Evolutionary conservation across 371 early-diverging fungal genomes (phyloP).

Genomic region (Actinomucor elegans): DNA sequence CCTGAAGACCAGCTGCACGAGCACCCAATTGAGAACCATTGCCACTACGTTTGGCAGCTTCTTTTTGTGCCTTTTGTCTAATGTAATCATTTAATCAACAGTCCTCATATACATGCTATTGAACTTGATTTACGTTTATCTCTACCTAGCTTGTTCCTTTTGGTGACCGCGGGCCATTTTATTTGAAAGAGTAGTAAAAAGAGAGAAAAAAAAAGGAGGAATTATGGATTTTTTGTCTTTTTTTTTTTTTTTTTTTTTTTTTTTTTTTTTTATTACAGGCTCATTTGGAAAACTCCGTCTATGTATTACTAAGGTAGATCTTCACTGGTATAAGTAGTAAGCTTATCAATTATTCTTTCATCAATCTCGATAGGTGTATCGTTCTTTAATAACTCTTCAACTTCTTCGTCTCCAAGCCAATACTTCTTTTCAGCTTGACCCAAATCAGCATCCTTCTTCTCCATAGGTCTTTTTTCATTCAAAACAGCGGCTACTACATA

Average conservation of each 20-base stretch:
- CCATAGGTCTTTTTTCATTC: constrained; percentile 53
- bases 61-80: constrained; percentile 61
- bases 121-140: neutral
- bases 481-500: constrained; percentile 58
- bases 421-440: constrained; percentile 56
- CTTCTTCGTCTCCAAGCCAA: constrained; percentile 48
- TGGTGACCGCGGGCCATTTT: constrained; percentile 58
- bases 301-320: constrained; percentile 8
- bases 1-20: constrained; percentile 63
- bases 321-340: constrained; percentile 44
- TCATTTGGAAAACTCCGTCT: no score
- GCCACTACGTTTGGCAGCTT: constrained; percentile 45
- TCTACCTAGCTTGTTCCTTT: constrained; percentile 61
- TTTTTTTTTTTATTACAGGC: no score
- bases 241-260: no score
- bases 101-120: neutral
- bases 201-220: neutral
- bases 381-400: constrained; percentile 28
- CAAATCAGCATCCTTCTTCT: constrained; percentile 49
- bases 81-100: neutral
- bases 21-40: constrained; percentile 55
- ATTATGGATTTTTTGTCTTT: no score
- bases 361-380: constrained; percentile 43
- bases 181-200: neutral
- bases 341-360: constrained; percentile 28